These are phyloP conservation scores for Coemansia sp. DNA, from an alignment of 192 early-diverging fungal species.

Conservation along the genomic window DNA sequence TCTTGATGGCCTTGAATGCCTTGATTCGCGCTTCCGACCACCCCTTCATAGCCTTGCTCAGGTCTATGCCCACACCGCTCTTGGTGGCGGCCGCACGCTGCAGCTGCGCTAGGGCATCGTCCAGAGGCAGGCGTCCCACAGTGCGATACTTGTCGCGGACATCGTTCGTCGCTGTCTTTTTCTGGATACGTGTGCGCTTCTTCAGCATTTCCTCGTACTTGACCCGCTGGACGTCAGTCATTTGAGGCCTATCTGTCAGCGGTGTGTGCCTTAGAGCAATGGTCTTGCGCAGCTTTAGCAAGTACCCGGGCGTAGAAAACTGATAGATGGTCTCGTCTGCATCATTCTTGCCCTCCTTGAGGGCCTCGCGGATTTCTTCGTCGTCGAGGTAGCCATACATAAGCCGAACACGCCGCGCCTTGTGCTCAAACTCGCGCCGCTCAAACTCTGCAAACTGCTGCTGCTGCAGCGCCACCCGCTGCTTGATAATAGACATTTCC, in stretches of 20 bases:
- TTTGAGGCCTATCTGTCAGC: conserved; percentile 52
- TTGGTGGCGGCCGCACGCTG: conserved; percentile 54
- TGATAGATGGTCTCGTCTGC: conserved; percentile 90
- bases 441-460: conserved; percentile 88
- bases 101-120: conserved; percentile 88
- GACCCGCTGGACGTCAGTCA: conserved; percentile 81
- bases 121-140: conserved; percentile 72
- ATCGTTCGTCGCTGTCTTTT: conserved; percentile 77
- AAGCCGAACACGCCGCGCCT: conserved; percentile 71
- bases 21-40: conserved; percentile 93
- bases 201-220: conserved; percentile 84
- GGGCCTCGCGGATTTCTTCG: conserved; percentile 84
- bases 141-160: conserved; percentile 72
- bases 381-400: conserved; percentile 75
- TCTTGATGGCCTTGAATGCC: conserved; percentile 90
- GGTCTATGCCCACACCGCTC: conserved; percentile 69
- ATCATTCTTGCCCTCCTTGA: conserved; percentile 76
- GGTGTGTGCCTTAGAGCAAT: conserved; percentile 68
- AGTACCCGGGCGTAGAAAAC: conserved; percentile 74
- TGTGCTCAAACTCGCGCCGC: conserved; percentile 74
- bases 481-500: conserved; percentile 87
- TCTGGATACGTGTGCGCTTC: conserved; percentile 75
- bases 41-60: conserved; percentile 88
- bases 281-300: conserved; percentile 62
- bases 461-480: conserved; percentile 87